Evolutionary conservation across 2,329 filamentous ascomycete genomes (phyloP).

Genomic region (Alternaria sp.): DNA sequence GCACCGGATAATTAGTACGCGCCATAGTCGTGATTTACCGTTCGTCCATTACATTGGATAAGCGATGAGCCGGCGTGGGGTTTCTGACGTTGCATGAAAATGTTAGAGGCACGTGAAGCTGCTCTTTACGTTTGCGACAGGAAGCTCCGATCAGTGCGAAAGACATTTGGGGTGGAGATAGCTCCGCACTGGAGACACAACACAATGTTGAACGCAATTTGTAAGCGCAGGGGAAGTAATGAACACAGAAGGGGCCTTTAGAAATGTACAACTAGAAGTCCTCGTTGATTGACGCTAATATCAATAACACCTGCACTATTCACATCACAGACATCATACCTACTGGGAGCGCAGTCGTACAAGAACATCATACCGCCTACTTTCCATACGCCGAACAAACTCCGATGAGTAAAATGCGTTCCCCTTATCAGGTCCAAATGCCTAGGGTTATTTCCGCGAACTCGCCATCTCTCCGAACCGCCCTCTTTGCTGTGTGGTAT

Average conservation of each 20-base stretch:
- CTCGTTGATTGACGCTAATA: slow-evolving; percentile 5
- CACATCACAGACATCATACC: slow-evolving; percentile 11
- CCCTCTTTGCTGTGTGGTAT: slow-evolving; percentile 91
- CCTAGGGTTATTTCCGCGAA: slow-evolving; percentile 49
- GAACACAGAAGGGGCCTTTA: not conserved
- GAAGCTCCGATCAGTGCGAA: not conserved
- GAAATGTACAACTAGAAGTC: not conserved
- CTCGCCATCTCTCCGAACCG: slow-evolving; percentile 94
- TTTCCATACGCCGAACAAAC: slow-evolving; percentile 10
- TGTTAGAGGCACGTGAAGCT: not conserved
- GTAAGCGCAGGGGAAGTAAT: not conserved
- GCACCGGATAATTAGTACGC: slow-evolving; percentile 31
- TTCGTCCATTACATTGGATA: not conserved
- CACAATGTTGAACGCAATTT: not conserved
- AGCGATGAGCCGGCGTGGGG: not conserved
- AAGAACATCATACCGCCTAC: not conserved
- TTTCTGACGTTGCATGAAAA: not conserved
- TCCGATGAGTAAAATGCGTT: slow-evolving; percentile 1
- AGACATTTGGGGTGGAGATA: not conserved
- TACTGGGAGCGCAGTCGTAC: slow-evolving; percentile 2
- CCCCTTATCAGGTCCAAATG: not conserved
- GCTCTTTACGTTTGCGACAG: not conserved
- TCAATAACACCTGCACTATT: slow-evolving; percentile 13
- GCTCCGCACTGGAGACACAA: not conserved
- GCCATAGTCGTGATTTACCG: slow-evolving; percentile 3